Evolutionary conservation across 2,329 filamentous ascomycete genomes (phyloP).

Genomic region (Scedosporium boydii): DNA sequence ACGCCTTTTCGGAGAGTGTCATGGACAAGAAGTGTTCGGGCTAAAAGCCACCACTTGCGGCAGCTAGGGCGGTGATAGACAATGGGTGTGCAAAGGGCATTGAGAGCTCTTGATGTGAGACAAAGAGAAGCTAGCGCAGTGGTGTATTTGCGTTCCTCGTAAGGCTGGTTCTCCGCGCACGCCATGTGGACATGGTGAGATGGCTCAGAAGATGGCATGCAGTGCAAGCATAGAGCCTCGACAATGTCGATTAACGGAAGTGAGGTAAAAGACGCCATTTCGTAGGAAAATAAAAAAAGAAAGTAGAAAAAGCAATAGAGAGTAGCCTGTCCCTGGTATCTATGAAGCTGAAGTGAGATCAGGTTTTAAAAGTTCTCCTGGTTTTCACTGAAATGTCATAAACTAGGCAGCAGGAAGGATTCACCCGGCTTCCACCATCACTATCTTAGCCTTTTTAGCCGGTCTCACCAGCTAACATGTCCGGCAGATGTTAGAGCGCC

Average conservation of each 20-base stretch:
- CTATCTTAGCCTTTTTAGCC: too few species aligned
- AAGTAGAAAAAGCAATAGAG: too few species aligned
- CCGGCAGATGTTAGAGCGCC: too few species aligned
- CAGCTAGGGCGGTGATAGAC: background rate
- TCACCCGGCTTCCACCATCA: too few species aligned
- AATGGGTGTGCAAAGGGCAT: background rate
- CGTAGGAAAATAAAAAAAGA: too few species aligned
- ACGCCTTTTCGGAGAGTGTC: background rate
- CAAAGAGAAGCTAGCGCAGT: background rate
- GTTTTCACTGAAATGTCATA: too few species aligned
- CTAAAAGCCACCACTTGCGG: background rate
- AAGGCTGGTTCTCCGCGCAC: too few species aligned
- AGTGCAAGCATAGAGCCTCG: background rate
- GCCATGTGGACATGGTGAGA: background rate
- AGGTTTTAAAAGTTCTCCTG: too few species aligned
- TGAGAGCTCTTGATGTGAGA: background rate
- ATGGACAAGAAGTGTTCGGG: background rate
- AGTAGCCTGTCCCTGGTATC: too few species aligned
- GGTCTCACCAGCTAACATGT: too few species aligned
- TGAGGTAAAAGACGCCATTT: background rate
- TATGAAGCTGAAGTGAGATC: too few species aligned
- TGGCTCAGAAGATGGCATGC: background rate
- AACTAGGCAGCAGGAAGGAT: too few species aligned
- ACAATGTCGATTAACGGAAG: background rate
- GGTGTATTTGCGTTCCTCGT: background rate